phyloP scores from a whole-genome alignment of 225 moss, liverwort and hornwort species.

The Asterella californica region DNA sequence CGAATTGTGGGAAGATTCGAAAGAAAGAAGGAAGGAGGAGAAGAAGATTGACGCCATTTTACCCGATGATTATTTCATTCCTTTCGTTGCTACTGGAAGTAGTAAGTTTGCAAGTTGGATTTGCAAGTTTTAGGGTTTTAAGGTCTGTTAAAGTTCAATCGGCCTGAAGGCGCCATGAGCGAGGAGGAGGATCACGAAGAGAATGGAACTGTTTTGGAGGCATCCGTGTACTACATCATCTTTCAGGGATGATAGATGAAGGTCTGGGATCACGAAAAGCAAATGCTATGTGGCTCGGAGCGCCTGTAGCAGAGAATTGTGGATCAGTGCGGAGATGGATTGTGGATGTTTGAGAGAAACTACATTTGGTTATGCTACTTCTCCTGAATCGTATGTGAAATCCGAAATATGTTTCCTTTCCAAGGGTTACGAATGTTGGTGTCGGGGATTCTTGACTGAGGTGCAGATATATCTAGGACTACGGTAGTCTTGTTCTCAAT shows the following conservation, averaged over 20 bases:
- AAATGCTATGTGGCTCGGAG: background rate
- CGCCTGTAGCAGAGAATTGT: background rate
- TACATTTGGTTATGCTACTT: background rate
- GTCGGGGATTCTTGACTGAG: background rate
- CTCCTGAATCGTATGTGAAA: background rate
- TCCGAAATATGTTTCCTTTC: background rate
- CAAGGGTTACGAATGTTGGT: background rate
- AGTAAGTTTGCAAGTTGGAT: too few species aligned
- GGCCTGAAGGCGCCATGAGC: background rate
- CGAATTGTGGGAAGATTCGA: too few species aligned
- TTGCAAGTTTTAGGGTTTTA: background rate
- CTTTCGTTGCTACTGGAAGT: background rate
- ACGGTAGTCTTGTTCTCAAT: background rate
- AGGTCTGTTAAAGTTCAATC: background rate
- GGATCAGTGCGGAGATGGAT: background rate
- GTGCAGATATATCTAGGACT: background rate
- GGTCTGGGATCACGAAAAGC: background rate
- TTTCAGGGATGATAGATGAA: background rate
- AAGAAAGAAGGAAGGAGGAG: too few species aligned
- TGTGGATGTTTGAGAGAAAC: background rate
- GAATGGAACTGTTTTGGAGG: background rate
- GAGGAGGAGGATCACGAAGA: background rate
- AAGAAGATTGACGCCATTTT: too few species aligned
- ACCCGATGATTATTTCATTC: background rate
- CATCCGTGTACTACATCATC: background rate